Evolutionary conservation across 2,329 filamentous ascomycete species (phyloP), one percentile per base, ranked within the genome.

Genomic region (Fusarium humuli): DNA sequence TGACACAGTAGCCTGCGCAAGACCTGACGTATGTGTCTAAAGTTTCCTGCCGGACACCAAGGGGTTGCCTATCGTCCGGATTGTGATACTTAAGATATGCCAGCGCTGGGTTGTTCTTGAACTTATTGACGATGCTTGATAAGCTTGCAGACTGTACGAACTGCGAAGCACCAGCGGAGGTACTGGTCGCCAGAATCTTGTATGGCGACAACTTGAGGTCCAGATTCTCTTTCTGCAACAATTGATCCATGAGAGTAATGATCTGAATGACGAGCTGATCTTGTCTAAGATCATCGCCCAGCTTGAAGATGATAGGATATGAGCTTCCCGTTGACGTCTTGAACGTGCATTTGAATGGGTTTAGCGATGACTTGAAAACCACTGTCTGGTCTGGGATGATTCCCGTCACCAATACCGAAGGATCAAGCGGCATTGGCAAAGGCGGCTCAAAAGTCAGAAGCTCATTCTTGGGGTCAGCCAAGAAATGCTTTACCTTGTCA

Each of bases 251-350:
- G 18, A 99, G 87, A 0, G 94, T 97, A 78, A 99, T 98, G 76
- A 98, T 98, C 76, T 90, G 96, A 57, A 99, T 97, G 37, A 99
- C 95, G 4, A 99, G 88, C 78, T 99, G 96, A 77, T 99, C 96
- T 80, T 99, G 96, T 16, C 96, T 92, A 54, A 99, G 85, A 78
- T 99, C 96, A 77, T 99, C 96, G 37, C 96, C 96, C 2, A 94
- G 94, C 80, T 99, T 99, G 88, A 99, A 99, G 56, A 98, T 92
- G 69, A 99, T 92, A 12, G 95, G 92, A 77, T 98, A 99, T 64
- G 91, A 92, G 41, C 86, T 87, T 10, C 92, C 93, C 4, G 88
- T 88, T 0, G 88, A 86, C 0, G 94, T 97, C 76, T 92, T 94
- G 83, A 98, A 98, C 12, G 92, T 93, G 64, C 98, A 90, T 73